These are phyloP conservation scores for Penicillium cinerascens DNA, from an alignment of 495 filamentous ascomycete genomes.

Conservation along the genomic window DNA sequence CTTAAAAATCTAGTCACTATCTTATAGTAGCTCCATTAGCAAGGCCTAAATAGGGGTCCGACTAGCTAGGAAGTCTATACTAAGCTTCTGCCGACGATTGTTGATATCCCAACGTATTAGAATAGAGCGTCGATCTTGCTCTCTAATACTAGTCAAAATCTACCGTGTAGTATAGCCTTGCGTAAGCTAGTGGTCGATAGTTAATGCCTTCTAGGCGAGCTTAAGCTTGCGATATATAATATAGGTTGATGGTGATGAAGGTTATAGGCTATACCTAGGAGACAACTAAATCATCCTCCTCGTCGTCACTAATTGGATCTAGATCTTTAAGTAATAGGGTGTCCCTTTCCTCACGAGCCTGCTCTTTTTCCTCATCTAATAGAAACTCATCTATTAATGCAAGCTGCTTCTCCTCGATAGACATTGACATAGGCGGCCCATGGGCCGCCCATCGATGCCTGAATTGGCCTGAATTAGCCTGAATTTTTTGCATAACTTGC, in stretches of 20 bases:
- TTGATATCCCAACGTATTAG: not conserved
- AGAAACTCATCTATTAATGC: too few relatives aligned
- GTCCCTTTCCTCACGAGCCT: too few relatives aligned
- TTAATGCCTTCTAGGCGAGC: not conserved
- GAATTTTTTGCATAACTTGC: too few relatives aligned
- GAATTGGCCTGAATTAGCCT: too few relatives aligned
- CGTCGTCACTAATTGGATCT: too few relatives aligned
- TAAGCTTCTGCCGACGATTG: not conserved
- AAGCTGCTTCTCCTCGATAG: too few relatives aligned
- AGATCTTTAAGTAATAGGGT: too few relatives aligned
- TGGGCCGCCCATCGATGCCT: too few relatives aligned
- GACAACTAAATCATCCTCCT: too few relatives aligned
- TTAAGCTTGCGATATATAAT: not conserved
- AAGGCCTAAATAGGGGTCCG: slow-evolving; percentile 2
- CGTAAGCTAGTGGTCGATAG: not conserved
- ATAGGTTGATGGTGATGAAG: not conserved
- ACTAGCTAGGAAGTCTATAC: not conserved
- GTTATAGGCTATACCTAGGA: too few relatives aligned
- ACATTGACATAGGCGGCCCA: too few relatives aligned
- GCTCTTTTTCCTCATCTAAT: too few relatives aligned
- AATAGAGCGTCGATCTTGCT: not conserved
- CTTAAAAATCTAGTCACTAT: slow-evolving; percentile 2
- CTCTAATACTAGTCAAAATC: not conserved
- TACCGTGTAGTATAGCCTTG: not conserved
- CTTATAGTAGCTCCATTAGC: not conserved